phyloP scores from a whole-genome alignment of 1,284 basidiomycete genomes.

The Sporisorium sorghi region DNA sequence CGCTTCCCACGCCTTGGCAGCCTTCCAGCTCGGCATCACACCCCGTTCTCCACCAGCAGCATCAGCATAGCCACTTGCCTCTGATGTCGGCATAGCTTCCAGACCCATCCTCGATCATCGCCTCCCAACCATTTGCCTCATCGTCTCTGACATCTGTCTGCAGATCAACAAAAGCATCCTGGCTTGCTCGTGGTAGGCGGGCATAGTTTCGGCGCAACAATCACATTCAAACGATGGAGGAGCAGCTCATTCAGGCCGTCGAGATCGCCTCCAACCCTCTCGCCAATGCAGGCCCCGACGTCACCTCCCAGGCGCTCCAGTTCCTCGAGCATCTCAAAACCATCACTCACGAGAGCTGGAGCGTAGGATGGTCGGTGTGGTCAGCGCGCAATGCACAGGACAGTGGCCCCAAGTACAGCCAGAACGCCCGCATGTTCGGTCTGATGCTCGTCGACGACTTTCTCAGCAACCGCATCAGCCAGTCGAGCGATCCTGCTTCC shows the following conservation, averaged over 20 bases:
- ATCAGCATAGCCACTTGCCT: not conserved
- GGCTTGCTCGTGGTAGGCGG: not conserved
- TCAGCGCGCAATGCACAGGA: slow-evolving; percentile 72
- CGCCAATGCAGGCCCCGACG: slow-evolving; percentile 70
- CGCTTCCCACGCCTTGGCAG: slow-evolving; percentile 1
- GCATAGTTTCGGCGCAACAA: not conserved
- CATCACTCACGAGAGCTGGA: slow-evolving; percentile 81
- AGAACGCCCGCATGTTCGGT: slow-evolving; percentile 84
- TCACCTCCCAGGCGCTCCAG: slow-evolving; percentile 80
- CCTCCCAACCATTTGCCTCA: not conserved
- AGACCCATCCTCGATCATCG: not conserved
- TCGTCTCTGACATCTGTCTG: not conserved
- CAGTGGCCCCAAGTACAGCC: slow-evolving; percentile 76
- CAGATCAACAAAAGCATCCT: not conserved
- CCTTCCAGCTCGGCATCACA: not conserved
- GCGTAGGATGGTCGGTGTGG: slow-evolving; percentile 69
- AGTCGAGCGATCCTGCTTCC: slow-evolving; percentile 47
- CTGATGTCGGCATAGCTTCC: slow-evolving; percentile 27
- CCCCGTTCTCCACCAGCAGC: not conserved
- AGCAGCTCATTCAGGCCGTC: slow-evolving; percentile 82
- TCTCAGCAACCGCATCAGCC: slow-evolving; percentile 76
- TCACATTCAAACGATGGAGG: slow-evolving; percentile 53
- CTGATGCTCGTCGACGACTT: slow-evolving; percentile 86
- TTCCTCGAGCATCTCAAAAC: slow-evolving; percentile 82
- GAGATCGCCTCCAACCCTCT: slow-evolving; percentile 83